Percentiles rank a stretch among this genome's conserved stretches.
These are phyloP conservation scores for Penicillium sp. DNA, from an alignment of 2,329 filamentous ascomycete genomes.

Conservation along the genomic window DNA sequence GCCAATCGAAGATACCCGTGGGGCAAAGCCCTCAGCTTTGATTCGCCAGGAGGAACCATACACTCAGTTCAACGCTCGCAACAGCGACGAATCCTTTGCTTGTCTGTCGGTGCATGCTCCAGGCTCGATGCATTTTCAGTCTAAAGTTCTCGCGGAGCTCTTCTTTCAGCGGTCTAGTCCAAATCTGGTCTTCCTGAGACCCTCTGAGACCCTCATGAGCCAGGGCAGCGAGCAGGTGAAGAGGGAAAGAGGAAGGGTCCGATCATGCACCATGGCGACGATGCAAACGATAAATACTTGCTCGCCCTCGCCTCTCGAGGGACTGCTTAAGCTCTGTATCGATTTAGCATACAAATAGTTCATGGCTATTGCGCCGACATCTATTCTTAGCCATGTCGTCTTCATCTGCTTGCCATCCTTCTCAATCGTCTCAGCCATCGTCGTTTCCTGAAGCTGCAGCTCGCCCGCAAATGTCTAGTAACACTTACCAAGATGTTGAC, in stretches of 20 bases:
- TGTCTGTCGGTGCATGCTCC: not conserved
- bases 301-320: not conserved
- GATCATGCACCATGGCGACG: not conserved
- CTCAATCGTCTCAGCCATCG: not conserved
- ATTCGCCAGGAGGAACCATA: not conserved
- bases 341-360: not conserved
- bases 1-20: slow-evolving; percentile 1
- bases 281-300: slow-evolving; percentile 9
- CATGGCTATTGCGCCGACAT: slow-evolving; percentile 5
- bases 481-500: slow-evolving; percentile 8
- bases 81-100: slow-evolving; percentile 11
- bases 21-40: slow-evolving; percentile 2
- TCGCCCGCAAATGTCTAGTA: not conserved
- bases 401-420: not conserved
- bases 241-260: slow-evolving; percentile 16
- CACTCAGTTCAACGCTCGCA: not conserved
- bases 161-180: not conserved
- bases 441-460: not conserved
- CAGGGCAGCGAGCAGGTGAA: not conserved
- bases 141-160: not conserved
- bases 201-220: not conserved
- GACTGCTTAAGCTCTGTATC: not conserved
- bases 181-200: not conserved
- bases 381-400: slow-evolving; percentile 11
- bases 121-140: not conserved